Evolutionary conservation across 495 filamentous ascomycete genomes (phyloP), one percentile per base, ranked within the genome.

Genomic region (Podospora pseudocomata): DNA sequence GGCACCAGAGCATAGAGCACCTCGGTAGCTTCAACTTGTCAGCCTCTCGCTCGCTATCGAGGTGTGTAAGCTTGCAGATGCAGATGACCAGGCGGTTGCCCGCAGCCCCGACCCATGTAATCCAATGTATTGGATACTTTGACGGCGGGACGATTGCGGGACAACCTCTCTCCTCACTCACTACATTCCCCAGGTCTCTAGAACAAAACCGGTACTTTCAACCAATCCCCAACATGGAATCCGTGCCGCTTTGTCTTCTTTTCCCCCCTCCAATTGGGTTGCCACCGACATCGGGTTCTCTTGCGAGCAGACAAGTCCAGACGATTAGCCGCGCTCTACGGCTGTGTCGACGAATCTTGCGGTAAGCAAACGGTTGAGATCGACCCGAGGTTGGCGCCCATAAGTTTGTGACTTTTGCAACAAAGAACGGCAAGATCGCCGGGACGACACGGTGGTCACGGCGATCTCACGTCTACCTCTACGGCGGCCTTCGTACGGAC

Each of bases 161-260:
- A 63, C 61, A 63, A 49, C 13, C 2, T 13, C 2, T 30, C 7
- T 63, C 28, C 49, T 28, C 18, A n/a, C 4, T 16, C 23, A 23
- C 28, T 49, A 39, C 30, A 7, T 49, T 63, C 61, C 11, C 32
- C 59, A 44, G 20, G 64, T 66, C 53, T 60, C 64, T 60, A 60
- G 66, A 49, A 66, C 68, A 66, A 70, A 70, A 53, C 18, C 44
- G 53, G 62, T 60, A 66, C 64, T 9, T 20, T 16, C 39, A 49
- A 49, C 53, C 26, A 23, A 61, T 39, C 20, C 57, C 61, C 27
- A 65, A 54, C 39, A 16, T 32, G 62, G 55, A 16, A 53, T 56
- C 19, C 55, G 53, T 60, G 55, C 39, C 62, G 32, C 28, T 55
- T 34, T 32, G 55, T 68, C 30, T 56, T 60, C 28, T 20, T 28